phyloP scores from a whole-genome alignment of 2,329 filamentous ascomycete species.

The Verticillium nonalfalfae region DNA sequence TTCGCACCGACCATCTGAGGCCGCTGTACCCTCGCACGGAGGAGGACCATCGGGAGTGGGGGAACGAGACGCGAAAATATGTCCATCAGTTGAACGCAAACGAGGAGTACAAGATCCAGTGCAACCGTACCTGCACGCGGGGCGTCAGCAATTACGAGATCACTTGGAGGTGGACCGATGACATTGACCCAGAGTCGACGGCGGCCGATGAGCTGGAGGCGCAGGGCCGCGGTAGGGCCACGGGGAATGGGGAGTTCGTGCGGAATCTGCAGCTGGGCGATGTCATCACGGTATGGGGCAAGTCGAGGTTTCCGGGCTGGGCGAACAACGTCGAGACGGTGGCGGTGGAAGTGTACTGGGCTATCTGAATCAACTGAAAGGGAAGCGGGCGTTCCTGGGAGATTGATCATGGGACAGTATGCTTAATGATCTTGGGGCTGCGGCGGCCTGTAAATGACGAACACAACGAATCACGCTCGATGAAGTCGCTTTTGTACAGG shows the following conservation, averaged over 20 bases:
- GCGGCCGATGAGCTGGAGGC: conserved; percentile 28
- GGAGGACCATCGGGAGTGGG: not conserved
- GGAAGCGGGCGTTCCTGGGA: not conserved
- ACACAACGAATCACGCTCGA: too few species aligned
- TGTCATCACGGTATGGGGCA: conserved; percentile 55
- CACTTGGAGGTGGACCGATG: conserved; percentile 47
- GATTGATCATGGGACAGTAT: not conserved
- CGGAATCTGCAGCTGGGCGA: conserved; percentile 51
- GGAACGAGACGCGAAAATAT: conserved; percentile 19
- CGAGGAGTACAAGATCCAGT: conserved; percentile 37
- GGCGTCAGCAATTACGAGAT: conserved; percentile 35
- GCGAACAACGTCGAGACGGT: conserved; percentile 41
- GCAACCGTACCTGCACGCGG: conserved; percentile 31
- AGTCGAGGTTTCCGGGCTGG: conserved; percentile 51
- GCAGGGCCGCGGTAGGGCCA: conserved; percentile 42
- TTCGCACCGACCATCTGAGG: conserved; percentile 28
- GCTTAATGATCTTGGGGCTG: too few species aligned
- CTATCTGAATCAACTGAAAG: conserved; percentile 24
- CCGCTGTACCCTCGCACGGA: conserved; percentile 25
- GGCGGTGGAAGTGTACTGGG: conserved; percentile 53
- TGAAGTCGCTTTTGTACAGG: too few species aligned
- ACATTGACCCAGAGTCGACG: conserved; percentile 33
- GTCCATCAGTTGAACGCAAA: conserved; percentile 27
- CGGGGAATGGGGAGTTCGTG: conserved; percentile 49
- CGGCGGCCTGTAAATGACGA: too few species aligned